Base-by-base conservation (phyloP, 2,329 filamentous ascomycete genomes). In the Graphilbum fragrans region DNA sequence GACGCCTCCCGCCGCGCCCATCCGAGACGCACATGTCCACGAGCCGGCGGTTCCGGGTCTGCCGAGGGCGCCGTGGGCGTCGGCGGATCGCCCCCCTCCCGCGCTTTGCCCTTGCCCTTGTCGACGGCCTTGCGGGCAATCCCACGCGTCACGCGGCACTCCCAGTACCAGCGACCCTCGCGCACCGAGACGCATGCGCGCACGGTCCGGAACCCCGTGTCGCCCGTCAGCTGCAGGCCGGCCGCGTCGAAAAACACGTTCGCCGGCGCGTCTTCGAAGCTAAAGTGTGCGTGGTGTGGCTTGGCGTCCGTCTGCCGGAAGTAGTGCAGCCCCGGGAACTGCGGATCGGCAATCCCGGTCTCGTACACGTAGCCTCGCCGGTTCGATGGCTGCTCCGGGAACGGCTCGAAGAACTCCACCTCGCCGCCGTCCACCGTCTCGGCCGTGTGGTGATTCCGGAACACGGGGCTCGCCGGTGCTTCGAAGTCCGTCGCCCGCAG, bases 101-200 rank as follows among this genome's bases (percentile, higher is more conserved):
- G 83, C 54, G 67, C 70, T 36, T 66, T 68, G 41, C 69, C 66
- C 31, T 68, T 63, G 17, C 60, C 55, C 37, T 65, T 67, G 29
- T 66, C 32, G 23, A 14, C n/a, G 16, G 58, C 56, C 10, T 64
- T 59, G 85, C 78, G 41, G 3, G 49, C 4, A 16, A 50, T 49
- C 29, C 92, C 92, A 49, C 80, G 77, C 10, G 88, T 80, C 41
- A 98, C 77, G 54, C 84, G 88, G 60, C 90, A 87, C 62, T 98
- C 92, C 69, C 87, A 98, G 60, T 93, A 98, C 69, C 86, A 86
- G 25, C 84, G 76, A 1, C 92, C 92, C 60, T 96, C 85, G 36
- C 92, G 72, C 5, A 88, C 84, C 20, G 84, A 86, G 1, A 96
- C 82, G 53, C 98, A 98, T 12, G 86, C 87, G 32, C 90, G 77